phyloP scores from a whole-genome alignment of 768 basidiomycete genomes.

The Tricholoma flavovirens region DNA sequence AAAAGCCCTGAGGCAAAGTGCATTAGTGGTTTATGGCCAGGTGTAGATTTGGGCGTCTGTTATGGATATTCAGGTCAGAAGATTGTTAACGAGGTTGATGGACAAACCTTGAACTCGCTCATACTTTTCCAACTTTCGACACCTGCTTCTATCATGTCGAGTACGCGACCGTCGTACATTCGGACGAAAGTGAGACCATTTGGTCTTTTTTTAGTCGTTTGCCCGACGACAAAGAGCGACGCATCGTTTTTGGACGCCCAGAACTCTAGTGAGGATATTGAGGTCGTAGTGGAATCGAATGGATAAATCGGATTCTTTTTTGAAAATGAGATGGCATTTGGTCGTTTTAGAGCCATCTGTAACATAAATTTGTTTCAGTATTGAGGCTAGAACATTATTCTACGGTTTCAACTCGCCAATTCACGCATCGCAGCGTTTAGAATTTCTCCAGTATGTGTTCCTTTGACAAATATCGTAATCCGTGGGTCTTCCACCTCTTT shows the following conservation, averaged over 20 bases:
- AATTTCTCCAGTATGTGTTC: constrained; percentile 78
- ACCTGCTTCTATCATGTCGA: constrained; percentile 96
- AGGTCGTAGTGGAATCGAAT: constrained; percentile 67
- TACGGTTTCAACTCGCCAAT: constrained; percentile 48
- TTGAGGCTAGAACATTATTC: neutral
- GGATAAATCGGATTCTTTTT: constrained; percentile 91
- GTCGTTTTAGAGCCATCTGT: constrained; percentile 92
- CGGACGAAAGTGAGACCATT: constrained; percentile 80
- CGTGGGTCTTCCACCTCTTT: constrained; percentile 88
- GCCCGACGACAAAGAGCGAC: constrained; percentile 82
- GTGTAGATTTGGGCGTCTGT: constrained; percentile 83
- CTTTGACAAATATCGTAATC: constrained; percentile 85
- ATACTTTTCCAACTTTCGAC: constrained; percentile 78
- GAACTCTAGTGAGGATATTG: constrained; percentile 71
- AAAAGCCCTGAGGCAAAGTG: constrained; percentile 96
- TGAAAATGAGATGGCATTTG: constrained; percentile 84
- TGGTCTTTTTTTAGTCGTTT: constrained; percentile 92
- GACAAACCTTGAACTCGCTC: constrained; percentile 73
- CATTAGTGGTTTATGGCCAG: constrained; percentile 87
- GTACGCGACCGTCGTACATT: constrained; percentile 77
- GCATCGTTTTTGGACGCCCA: constrained; percentile 95
- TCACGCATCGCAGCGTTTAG: constrained; percentile 83
- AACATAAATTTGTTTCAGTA: neutral
- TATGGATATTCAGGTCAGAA: neutral
- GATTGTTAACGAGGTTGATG: neutral